A percentile compares a stretch with the other conserved stretches of the same genome.
Evolutionary conservation across 768 basidiomycete genomes (phyloP).

Genomic region (Termitomyces sp.): DNA sequence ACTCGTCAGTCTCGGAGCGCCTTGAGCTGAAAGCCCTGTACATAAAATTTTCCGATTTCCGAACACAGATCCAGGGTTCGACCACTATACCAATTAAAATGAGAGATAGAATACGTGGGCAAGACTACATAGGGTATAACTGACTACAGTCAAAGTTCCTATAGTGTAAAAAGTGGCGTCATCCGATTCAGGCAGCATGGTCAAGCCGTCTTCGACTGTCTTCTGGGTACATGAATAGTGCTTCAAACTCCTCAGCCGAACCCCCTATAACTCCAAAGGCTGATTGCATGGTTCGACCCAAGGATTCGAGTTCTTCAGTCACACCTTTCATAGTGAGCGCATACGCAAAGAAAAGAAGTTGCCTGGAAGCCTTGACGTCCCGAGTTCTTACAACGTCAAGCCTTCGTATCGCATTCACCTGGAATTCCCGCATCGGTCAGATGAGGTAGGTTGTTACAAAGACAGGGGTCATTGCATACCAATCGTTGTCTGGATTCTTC

Average conservation of each 20-base stretch:
- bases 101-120: background rate
- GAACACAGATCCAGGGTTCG: background rate
- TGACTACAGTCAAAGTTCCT: background rate
- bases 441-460: background rate
- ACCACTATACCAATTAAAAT: too few species aligned
- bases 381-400: conserved; percentile 88
- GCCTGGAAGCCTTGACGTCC: conserved; percentile 75
- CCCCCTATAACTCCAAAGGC: conserved; percentile 93
- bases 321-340: conserved; percentile 93
- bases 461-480: conserved; percentile 32
- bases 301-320: conserved; percentile 79
- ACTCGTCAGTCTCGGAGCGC: too few species aligned
- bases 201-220: conserved; percentile 22
- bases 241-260: conserved; percentile 77
- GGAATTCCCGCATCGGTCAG: background rate
- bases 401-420: conserved; percentile 80
- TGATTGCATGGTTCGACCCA: conserved; percentile 80
- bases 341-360: conserved; percentile 92
- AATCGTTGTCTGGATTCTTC: conserved; percentile 79
- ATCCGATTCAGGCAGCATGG: conserved; percentile 15
- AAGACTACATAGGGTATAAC: background rate
- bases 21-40: too few species aligned
- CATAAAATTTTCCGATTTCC: background rate
- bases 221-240: conserved; percentile 50
- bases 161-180: too few species aligned